Conservation (phyloP, 169 alveolate species). For the Cryptosporidium bovis region DNA sequence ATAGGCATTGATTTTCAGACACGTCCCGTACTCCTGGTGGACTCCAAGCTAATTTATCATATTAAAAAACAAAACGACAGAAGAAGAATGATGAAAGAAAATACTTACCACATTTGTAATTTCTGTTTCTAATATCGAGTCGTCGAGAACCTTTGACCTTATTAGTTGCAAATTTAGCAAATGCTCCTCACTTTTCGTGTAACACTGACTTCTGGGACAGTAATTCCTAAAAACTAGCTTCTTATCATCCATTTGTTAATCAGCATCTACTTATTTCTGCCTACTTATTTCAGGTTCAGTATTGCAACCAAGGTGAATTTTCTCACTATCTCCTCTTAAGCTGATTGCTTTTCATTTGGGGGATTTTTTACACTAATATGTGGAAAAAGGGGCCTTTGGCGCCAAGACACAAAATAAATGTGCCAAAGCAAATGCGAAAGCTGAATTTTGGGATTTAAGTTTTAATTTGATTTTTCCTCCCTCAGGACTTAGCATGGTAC, state of each 20-base stretch:
- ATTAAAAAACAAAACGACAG: too few species aligned
- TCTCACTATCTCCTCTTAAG: too few species aligned
- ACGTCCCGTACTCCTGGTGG: too few species aligned
- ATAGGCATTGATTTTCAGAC: too few species aligned
- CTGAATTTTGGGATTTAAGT: neutral
- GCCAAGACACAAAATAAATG: neutral
- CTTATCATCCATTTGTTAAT: constrained; percentile 1
- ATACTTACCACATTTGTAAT: constrained; percentile 21
- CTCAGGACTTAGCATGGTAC: neutral
- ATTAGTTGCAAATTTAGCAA: constrained; percentile 4
- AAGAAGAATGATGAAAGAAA: neutral
- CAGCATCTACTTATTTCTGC: neutral
- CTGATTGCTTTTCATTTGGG: too few species aligned
- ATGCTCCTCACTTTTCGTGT: constrained; percentile 5
- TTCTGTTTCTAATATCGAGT: constrained; percentile 33
- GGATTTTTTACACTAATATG: neutral
- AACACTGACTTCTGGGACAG: constrained; percentile 41
- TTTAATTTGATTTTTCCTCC: neutral
- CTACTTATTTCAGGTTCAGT: too few species aligned
- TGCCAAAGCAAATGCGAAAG: neutral
- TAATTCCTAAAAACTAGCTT: constrained; percentile 32
- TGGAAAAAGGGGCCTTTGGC: too few species aligned
- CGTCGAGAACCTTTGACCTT: constrained; percentile 20
- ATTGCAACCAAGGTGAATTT: too few species aligned
- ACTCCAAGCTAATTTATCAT: too few species aligned